Percentiles rank a stretch among this genome's conserved stretches.
Conservation (phyloP, 2,329 filamentous ascomycete genomes). For the Acarospora socialis region DNA sequence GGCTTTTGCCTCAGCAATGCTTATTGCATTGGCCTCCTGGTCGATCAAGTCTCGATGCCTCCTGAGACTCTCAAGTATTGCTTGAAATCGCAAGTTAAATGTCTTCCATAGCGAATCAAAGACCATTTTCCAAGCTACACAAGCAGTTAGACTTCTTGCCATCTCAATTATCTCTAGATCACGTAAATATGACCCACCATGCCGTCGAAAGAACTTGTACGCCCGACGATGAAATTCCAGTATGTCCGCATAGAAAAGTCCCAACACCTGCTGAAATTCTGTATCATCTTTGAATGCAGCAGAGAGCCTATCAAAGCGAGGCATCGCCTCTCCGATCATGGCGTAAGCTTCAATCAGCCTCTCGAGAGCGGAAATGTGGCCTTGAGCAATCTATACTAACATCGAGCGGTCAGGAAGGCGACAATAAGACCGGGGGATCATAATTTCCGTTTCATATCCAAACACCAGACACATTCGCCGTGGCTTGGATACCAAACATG, state of each 20-base stretch:
- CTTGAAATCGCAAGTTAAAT: conserved; percentile 18
- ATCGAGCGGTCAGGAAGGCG: too few relatives aligned
- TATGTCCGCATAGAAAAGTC: conserved; percentile 35
- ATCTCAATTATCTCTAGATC: conserved; percentile 6
- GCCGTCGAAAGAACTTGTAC: conserved; percentile 30
- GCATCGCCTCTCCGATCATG: conserved; percentile 26
- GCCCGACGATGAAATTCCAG: conserved; percentile 33
- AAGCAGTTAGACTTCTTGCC: conserved; percentile 1
- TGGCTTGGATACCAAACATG: too few relatives aligned
- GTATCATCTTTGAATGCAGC: conserved; percentile 18
- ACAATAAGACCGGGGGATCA: too few relatives aligned
- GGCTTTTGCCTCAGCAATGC: conserved; percentile 15
- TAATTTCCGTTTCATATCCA: too few relatives aligned
- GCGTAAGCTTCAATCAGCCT: conserved; percentile 27
- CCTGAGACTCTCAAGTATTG: conserved; percentile 17
- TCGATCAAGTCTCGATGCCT: conserved; percentile 18
- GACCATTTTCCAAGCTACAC: conserved; percentile 18
- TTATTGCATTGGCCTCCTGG: conserved; percentile 17
- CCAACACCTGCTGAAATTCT: conserved; percentile 29
- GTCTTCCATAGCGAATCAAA: conserved; percentile 19
- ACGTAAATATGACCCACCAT: conserved; percentile 4
- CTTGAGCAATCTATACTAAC: conserved; percentile 4
- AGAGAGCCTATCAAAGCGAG: conserved; percentile 25
- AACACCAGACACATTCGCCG: too few relatives aligned
- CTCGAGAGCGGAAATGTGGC: conserved; percentile 29